Evolutionary conservation across 78 protist species (phyloP).

Genomic region (Dictyostelium capitatum): DNA sequence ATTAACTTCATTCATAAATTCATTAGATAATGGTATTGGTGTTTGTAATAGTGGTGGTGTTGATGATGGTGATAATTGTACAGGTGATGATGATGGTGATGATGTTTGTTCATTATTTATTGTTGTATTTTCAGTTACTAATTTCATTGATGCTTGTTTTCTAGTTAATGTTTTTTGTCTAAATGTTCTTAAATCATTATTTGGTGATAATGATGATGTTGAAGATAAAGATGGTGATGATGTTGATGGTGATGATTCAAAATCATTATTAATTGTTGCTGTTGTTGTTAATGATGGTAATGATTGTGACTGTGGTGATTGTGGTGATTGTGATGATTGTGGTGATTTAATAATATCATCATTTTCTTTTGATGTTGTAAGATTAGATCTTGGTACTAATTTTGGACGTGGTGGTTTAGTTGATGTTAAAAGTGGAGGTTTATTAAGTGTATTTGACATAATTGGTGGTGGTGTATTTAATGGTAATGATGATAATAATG

Average conservation of each 20-base stretch:
- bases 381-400: not conserved
- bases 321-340: not conserved
- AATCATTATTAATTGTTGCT: not conserved
- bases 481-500: too few relatives aligned
- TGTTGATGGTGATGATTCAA: not conserved
- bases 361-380: not conserved
- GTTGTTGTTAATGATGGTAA: not conserved
- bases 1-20: not conserved
- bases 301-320: not conserved
- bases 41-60: not conserved
- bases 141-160: slow-evolving; percentile 41
- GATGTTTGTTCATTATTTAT: not conserved
- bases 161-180: slow-evolving; percentile 22
- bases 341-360: not conserved
- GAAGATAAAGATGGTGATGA: not conserved
- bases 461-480: too few relatives aligned
- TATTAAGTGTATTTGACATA: not conserved
- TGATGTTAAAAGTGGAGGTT: slow-evolving; percentile 4
- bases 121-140: not conserved
- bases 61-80: not conserved
- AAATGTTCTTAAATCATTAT: not conserved
- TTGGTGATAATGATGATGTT: not conserved
- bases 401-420: not conserved
- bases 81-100: not conserved
- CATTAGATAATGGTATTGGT: not conserved